A percentile compares a stretch with the other conserved stretches of the same genome.
Evolutionary conservation across 768 basidiomycete genomes (phyloP).

Genomic region (Trametes villosa): DNA sequence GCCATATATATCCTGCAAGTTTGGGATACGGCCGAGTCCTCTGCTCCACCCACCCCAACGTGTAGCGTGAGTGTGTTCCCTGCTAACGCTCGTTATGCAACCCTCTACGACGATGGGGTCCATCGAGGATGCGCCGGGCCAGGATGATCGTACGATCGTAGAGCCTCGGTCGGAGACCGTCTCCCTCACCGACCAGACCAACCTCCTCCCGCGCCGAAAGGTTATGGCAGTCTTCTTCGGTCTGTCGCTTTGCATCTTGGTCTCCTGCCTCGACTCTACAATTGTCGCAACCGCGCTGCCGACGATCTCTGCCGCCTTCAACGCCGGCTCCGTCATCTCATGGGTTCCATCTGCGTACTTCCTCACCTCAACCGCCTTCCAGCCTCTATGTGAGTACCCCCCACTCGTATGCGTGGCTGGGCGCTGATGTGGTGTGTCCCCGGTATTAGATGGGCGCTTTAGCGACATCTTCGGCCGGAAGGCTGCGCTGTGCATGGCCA

Average conservation of each 20-base stretch:
- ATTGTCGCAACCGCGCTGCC: conserved; percentile 78
- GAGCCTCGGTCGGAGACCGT: conserved; percentile 15
- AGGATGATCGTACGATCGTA: conserved; percentile 11
- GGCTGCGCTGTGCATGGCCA: conserved; percentile 55
- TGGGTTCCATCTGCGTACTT: conserved; percentile 80
- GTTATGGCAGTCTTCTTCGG: conserved; percentile 65
- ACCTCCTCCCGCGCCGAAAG: conserved; percentile 65
- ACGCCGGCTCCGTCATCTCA: conserved; percentile 62
- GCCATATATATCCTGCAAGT: neutral
- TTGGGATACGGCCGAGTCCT: neutral
- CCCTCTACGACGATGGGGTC: neutral
- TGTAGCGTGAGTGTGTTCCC: neutral
- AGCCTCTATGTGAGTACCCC: conserved; percentile 43
- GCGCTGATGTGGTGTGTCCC: conserved; percentile 38
- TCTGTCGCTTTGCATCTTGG: conserved; percentile 61
- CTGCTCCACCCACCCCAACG: neutral
- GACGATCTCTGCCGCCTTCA: conserved; percentile 66
- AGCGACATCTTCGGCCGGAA: conserved; percentile 75
- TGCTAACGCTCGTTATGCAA: neutral
- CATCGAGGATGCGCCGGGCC: neutral
- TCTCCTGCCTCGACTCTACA: conserved; percentile 70
- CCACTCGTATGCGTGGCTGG: conserved; percentile 31
- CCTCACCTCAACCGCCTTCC: conserved; percentile 67
- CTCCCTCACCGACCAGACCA: conserved; percentile 72
- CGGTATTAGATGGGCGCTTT: conserved; percentile 53